Percentiles rank a stretch among this genome's conserved stretches.
phyloP scores from a whole-genome alignment of 768 basidiomycete species.

The Amanita brunnescens region DNA sequence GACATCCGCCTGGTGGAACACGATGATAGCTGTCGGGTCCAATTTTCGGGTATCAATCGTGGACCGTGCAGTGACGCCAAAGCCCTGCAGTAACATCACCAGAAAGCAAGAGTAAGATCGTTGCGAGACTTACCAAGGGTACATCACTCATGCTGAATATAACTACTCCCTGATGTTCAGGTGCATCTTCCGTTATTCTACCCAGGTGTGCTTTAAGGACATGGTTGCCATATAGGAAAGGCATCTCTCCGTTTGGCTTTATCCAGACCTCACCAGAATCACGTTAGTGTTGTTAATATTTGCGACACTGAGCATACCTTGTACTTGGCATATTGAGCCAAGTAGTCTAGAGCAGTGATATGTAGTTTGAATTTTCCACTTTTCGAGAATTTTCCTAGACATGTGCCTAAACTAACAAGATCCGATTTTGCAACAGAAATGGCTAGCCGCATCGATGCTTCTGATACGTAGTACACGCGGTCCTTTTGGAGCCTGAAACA shows the following conservation, averaged over 20 bases:
- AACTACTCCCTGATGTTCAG: constrained; percentile 97
- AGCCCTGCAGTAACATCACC: constrained; percentile 52
- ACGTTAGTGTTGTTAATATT: background rate
- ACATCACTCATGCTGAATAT: constrained; percentile 94
- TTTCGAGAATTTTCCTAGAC: constrained; percentile 97
- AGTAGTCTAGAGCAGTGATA: constrained; percentile 84
- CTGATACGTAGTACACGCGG: constrained; percentile 94
- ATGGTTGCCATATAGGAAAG: constrained; percentile 98
- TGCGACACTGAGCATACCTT: constrained; percentile 49
- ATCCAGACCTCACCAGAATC: constrained; percentile 76
- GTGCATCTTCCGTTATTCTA: constrained; percentile 96
- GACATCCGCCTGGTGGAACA: constrained; percentile 98
- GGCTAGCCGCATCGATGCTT: constrained; percentile 86
- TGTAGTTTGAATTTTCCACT: constrained; percentile 97
- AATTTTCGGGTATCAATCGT: constrained; percentile 95
- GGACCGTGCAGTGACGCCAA: constrained; percentile 93
- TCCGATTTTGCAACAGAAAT: constrained; percentile 91
- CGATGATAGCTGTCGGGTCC: constrained; percentile 94
- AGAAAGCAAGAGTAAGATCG: background rate
- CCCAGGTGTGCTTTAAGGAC: constrained; percentile 98
- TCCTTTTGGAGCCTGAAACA: constrained; percentile 95
- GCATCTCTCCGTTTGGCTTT: constrained; percentile 99
- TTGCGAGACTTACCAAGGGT: constrained; percentile 59
- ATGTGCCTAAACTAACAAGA: constrained; percentile 88
- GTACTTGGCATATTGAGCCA: constrained; percentile 96